Base-by-base conservation (phyloP, 192 early-diverging fungal species). In the Oehlia diaphana region DNA sequence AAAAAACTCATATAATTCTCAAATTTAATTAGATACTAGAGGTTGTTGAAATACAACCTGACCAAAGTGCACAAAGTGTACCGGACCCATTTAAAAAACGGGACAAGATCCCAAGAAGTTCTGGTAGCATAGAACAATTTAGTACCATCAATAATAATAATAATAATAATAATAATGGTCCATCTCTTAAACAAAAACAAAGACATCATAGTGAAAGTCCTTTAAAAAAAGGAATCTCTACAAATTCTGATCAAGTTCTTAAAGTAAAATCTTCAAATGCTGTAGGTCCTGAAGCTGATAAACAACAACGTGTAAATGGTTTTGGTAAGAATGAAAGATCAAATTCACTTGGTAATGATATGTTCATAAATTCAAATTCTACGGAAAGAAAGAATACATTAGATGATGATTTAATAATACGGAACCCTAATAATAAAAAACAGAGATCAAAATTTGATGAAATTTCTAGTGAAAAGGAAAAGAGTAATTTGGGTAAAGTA, bases 101-200 rank as follows among this genome's bases (percentile, higher is more conserved):
- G 16, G 77, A 78, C 13, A 78, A 78, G 53, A 78, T 78, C 14
- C 77, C 77, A 31, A 65, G 77, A 53, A 78, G 50, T 68, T 78
- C 77, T 49, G 75, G 63, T 31, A 74, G 23, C 35, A 44, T n/a
- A 16, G 53, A 58, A 58, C 53, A 58, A 58, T 19, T 21, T 58
- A 58, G 16, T 47, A 12, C 9, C 12, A 2, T 47, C 9, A 39
- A 23, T 6, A 72, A 50, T 7, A 74, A 74, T 31, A 26, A 50
- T 72, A 50, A 49, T 47, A 19, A 19, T 72, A 19, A 49, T 72
- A 50, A 7, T 50, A 6, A 10, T 49, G 21, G 14, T 33, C 12
- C 12, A 47, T 47, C 10, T 10, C 39, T 39, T 12, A 47, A 47
- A 47, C 12, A 9, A 47, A 47, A 47, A 47, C 12, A 0, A 47